These are phyloP conservation scores for Yamadazyma dendronema DNA, from an alignment of 1,139 yeast species.

Conservation along the genomic window DNA sequence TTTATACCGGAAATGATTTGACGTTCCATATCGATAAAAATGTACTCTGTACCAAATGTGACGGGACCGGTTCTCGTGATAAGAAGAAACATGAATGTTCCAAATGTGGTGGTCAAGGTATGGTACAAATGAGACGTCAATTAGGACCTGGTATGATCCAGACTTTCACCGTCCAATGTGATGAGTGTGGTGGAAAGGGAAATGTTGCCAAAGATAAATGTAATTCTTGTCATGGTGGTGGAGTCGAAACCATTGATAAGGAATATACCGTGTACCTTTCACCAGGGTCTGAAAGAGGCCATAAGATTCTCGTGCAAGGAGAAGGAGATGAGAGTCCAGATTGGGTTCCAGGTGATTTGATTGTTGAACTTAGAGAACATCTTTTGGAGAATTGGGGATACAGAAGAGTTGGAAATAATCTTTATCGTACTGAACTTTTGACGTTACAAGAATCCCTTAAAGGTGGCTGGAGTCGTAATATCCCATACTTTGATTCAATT, in stretches of 20 bases:
- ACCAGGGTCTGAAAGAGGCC: slow-evolving; percentile 69
- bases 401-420: slow-evolving; percentile 69
- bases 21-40: slow-evolving; percentile 69
- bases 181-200: slow-evolving; percentile 78
- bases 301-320: slow-evolving; percentile 59
- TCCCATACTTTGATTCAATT: slow-evolving; percentile 64
- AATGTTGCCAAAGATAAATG: slow-evolving; percentile 63
- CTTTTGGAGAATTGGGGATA: slow-evolving; percentile 68
- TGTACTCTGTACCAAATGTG: slow-evolving; percentile 72
- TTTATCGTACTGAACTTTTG: slow-evolving; percentile 80
- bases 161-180: slow-evolving; percentile 77
- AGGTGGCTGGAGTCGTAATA: slow-evolving; percentile 77
- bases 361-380: slow-evolving; percentile 57
- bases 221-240: slow-evolving; percentile 65
- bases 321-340: slow-evolving; percentile 88
- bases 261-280: slow-evolving; percentile 60
- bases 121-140: slow-evolving; percentile 64
- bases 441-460: slow-evolving; percentile 65
- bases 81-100: slow-evolving; percentile 63
- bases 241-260: slow-evolving; percentile 57
- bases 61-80: slow-evolving; percentile 84
- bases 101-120: slow-evolving; percentile 75
- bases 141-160: slow-evolving; percentile 91
- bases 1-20: slow-evolving; percentile 64
- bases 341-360: slow-evolving; percentile 75